These are phyloP conservation scores for Fusarium pseudoanthophilum DNA, from an alignment of 2,329 filamentous ascomycete genomes.

Conservation along the genomic window DNA sequence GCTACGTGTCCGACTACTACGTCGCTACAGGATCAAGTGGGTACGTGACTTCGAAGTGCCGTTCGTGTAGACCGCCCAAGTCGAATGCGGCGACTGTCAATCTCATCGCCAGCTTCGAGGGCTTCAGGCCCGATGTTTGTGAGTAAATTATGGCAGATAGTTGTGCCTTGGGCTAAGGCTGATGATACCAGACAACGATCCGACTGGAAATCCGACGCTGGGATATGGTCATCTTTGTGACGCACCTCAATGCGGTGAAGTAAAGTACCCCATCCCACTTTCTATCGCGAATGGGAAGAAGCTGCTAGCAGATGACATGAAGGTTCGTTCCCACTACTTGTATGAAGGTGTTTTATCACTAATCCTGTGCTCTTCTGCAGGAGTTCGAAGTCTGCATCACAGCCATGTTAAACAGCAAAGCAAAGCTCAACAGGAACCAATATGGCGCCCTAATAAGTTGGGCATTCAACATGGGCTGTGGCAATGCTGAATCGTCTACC, in stretches of 20 bases:
- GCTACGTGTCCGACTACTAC: constrained; percentile 22
- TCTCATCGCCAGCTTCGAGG: constrained; percentile 25
- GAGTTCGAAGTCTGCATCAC: constrained; percentile 14
- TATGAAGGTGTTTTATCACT: accelerated
- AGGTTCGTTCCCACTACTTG: not conserved
- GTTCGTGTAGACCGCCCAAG: not conserved
- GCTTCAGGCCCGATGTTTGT: constrained; percentile 26
- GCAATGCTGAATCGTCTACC: constrained; percentile 52
- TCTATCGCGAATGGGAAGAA: constrained; percentile 53
- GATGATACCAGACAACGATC: constrained; percentile 47
- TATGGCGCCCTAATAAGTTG: constrained; percentile 64
- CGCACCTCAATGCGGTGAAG: constrained; percentile 55
- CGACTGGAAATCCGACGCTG: constrained; percentile 59
- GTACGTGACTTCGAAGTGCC: constrained; percentile 1
- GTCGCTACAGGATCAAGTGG: constrained; percentile 8
- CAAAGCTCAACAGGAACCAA: constrained; percentile 56
- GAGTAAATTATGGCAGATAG: not conserved
- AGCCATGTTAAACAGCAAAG: constrained; percentile 11
- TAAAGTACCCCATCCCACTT: constrained; percentile 58
- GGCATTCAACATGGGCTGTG: constrained; percentile 63
- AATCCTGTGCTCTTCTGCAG: too few species aligned
- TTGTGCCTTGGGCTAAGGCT: accelerated
- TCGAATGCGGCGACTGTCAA: constrained; percentile 25
- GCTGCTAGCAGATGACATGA: constrained; percentile 47
- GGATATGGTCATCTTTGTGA: constrained; percentile 63